phyloP scores from a whole-genome alignment of 2,329 filamentous ascomycete species.

The Sporothrix euskadiensis region DNA sequence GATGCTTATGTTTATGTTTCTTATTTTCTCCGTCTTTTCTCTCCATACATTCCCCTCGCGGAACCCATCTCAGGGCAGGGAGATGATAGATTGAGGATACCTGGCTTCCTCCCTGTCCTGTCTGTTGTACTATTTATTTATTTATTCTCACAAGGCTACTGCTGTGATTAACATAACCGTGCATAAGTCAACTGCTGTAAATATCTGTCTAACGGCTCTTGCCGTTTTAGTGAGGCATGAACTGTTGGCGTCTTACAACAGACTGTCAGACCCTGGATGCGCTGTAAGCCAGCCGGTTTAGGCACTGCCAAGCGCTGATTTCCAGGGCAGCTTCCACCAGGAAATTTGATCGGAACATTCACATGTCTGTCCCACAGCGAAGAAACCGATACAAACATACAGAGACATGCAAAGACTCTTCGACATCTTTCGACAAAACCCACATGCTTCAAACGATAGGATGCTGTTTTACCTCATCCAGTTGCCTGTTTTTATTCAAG shows the following conservation, averaged over 20 bases:
- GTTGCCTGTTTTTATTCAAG: background rate
- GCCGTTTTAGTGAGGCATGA: background rate
- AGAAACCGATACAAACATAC: background rate
- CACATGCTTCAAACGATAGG: background rate
- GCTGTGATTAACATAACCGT: background rate
- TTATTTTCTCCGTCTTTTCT: background rate
- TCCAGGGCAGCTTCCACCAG: background rate
- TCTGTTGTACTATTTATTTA: slow-evolving; percentile 10
- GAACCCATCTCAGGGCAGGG: background rate
- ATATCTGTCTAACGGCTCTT: background rate
- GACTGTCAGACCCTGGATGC: background rate
- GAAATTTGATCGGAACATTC: background rate
- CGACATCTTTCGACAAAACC: background rate
- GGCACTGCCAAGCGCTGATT: background rate
- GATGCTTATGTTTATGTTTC: slow-evolving; percentile 8
- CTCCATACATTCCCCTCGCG: background rate
- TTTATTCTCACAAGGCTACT: background rate
- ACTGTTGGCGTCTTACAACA: background rate
- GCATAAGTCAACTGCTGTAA: background rate
- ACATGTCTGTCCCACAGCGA: background rate
- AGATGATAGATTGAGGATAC: slow-evolving; percentile 18
- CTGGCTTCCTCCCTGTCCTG: background rate
- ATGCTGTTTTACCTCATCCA: background rate
- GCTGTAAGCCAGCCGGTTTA: background rate
- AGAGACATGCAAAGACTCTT: background rate